Evolutionary conservation across 768 basidiomycete species (phyloP).

Genomic region (Termitomyces sp.): DNA sequence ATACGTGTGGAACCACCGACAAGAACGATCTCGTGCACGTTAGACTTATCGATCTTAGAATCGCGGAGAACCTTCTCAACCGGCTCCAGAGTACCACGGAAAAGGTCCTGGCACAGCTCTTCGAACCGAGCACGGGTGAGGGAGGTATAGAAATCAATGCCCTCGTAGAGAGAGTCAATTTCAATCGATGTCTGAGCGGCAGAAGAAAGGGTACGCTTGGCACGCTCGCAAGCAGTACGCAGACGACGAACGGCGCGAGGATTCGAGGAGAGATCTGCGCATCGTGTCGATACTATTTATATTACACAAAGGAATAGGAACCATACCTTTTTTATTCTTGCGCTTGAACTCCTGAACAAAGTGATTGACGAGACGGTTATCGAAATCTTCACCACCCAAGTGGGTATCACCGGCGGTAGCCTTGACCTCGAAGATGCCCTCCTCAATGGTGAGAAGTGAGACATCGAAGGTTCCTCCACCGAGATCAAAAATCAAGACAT

Average conservation of each 20-base stretch:
- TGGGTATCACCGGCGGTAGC: constrained; percentile 98
- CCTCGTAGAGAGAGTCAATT: constrained; percentile 97
- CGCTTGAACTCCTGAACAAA: constrained; percentile 96
- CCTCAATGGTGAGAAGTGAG: constrained; percentile 91
- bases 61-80: constrained; percentile 98
- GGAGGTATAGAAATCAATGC: constrained; percentile 97
- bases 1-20: constrained; percentile 99
- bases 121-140: constrained; percentile 98
- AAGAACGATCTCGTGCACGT: constrained; percentile 95
- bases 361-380: constrained; percentile 96
- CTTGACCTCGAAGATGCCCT: constrained; percentile 98
- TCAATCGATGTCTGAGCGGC: constrained; percentile 96
- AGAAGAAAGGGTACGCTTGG: constrained; percentile 96
- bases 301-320: neutral
- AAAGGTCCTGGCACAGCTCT: constrained; percentile 91
- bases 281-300: neutral
- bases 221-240: constrained; percentile 96
- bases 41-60: constrained; percentile 95
- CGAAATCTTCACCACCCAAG: constrained; percentile 97
- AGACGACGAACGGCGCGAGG: constrained; percentile 95
- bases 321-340: constrained; percentile 90
- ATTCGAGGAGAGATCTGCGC: constrained; percentile 77
- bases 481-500: constrained; percentile 97
- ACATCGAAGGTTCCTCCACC: constrained; percentile 99
- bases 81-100: constrained; percentile 89